Percentiles rank a stretch among this genome's conserved stretches.
Evolutionary conservation across 352 stramenopile genomes (phyloP).

Genomic region (Chrysophaeum taylorii): DNA sequence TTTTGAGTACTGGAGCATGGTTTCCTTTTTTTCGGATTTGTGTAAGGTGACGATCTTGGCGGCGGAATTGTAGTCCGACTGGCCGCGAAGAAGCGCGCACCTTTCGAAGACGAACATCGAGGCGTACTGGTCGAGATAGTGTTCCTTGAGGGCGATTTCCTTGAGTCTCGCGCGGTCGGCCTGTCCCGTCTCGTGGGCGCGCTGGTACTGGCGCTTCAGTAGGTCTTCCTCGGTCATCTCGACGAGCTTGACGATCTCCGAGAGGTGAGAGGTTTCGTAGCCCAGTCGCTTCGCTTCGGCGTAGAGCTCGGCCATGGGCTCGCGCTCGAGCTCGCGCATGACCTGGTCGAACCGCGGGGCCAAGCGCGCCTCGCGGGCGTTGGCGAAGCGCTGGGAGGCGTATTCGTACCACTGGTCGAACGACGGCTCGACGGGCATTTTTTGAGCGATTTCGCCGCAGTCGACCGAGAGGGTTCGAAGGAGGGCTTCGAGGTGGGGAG

Average conservation of each 20-base stretch:
- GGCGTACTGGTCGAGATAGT: constrained; percentile 27
- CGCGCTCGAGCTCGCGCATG: constrained; percentile 26
- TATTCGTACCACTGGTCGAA: constrained; percentile 32
- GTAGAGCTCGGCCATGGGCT: constrained; percentile 33
- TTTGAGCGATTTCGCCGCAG: constrained; percentile 12
- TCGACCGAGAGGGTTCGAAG: background rate
- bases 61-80: constrained; percentile 19
- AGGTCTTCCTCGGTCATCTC: constrained; percentile 26
- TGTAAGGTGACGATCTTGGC: background rate
- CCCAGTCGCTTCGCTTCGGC: constrained; percentile 24
- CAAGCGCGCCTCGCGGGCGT: constrained; percentile 17
- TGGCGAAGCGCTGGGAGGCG: constrained; percentile 25
- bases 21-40: constrained; percentile 13
- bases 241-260: constrained; percentile 30
- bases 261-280: constrained; percentile 22
- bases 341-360: constrained; percentile 13
- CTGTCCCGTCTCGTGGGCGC: constrained; percentile 24
- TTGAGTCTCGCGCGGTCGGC: constrained; percentile 27
- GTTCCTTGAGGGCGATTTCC: constrained; percentile 33
- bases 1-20: constrained; percentile 23
- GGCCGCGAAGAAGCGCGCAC: constrained; percentile 19
- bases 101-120: constrained; percentile 25
- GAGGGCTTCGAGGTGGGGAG: constrained; percentile 25
- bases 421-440: constrained; percentile 12
- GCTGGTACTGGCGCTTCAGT: constrained; percentile 36